Conservation (phyloP, 2,329 filamentous ascomycete species). For the Arthrobotrys conoides region DNA sequence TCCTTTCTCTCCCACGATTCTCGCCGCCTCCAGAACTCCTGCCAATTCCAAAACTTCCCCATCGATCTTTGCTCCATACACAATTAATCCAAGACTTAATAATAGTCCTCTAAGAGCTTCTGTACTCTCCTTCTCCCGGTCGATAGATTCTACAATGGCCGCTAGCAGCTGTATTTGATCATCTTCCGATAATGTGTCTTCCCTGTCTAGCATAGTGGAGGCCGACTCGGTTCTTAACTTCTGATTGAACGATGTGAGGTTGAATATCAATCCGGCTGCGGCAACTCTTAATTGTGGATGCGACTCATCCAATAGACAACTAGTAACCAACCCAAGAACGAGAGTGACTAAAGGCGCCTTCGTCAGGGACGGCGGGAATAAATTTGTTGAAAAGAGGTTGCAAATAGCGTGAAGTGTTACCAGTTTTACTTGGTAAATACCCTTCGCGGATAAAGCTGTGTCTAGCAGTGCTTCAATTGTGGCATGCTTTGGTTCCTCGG, state of each 20-base stretch:
- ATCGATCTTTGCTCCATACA: slow-evolving; percentile 78
- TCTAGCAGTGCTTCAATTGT: slow-evolving; percentile 76
- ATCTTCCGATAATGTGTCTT: slow-evolving; percentile 75
- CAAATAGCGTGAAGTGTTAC: slow-evolving; percentile 86
- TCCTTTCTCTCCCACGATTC: slow-evolving; percentile 74
- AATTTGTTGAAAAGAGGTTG: slow-evolving; percentile 83
- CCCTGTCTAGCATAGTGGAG: slow-evolving; percentile 72
- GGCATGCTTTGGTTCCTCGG: slow-evolving; percentile 77
- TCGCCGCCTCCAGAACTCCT: slow-evolving; percentile 80
- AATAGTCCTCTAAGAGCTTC: slow-evolving; percentile 85
- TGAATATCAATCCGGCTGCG: slow-evolving; percentile 86
- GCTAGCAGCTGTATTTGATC: slow-evolving; percentile 87
- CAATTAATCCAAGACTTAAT: slow-evolving; percentile 80
- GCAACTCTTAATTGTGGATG: slow-evolving; percentile 83
- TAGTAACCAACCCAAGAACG: slow-evolving; percentile 79
- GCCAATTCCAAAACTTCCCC: slow-evolving; percentile 86
- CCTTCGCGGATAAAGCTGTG: slow-evolving; percentile 67
- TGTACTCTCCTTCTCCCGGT: slow-evolving; percentile 69
- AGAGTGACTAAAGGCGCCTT: slow-evolving; percentile 71
- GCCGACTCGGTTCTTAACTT: slow-evolving; percentile 65
- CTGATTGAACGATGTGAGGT: slow-evolving; percentile 80
- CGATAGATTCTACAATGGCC: slow-evolving; percentile 81
- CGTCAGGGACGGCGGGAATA: slow-evolving; percentile 78
- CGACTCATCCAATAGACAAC: slow-evolving; percentile 82
- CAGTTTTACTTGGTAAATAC: slow-evolving; percentile 80